A percentile compares a stretch with the other conserved stretches of the same genome.
These are phyloP conservation scores for Sugiyamaella paludigena DNA, from an alignment of 1,139 yeast species.

Conservation along the genomic window DNA sequence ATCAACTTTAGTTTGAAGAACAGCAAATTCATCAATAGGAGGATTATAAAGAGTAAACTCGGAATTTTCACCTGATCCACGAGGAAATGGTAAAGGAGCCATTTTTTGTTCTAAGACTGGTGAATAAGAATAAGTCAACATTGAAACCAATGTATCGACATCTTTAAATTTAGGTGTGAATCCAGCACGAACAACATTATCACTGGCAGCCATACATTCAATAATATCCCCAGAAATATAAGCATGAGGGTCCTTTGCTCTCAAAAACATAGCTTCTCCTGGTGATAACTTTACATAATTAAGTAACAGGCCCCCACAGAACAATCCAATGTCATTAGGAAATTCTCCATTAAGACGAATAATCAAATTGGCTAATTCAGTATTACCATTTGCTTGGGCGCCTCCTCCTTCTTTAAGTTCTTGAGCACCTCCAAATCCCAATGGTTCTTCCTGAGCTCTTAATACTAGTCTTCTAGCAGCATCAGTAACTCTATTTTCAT, in stretches of 20 bases:
- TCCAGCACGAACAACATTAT: constrained; percentile 96
- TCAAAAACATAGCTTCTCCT: constrained; percentile 97
- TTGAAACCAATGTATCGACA: constrained; percentile 79
- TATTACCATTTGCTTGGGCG: constrained; percentile 35
- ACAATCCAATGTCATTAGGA: constrained; percentile 90
- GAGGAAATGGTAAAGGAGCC: constrained; percentile 61
- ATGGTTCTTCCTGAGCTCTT: constrained; percentile 49
- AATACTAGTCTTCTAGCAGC: constrained; percentile 61
- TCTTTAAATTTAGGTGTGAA: constrained; percentile 98
- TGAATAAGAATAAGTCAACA: constrained; percentile 87
- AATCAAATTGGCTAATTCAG: constrained; percentile 66
- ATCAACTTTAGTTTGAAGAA: constrained; percentile 66
- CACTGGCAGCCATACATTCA: constrained; percentile 99
- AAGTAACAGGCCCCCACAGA: constrained; percentile 90
- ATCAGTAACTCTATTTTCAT: constrained; percentile 51
- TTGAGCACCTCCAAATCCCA: constrained; percentile 49
- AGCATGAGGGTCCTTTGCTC: constrained; percentile 98
- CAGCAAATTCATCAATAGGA: constrained; percentile 94
- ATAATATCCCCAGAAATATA: constrained; percentile 95
- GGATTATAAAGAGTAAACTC: constrained; percentile 76
- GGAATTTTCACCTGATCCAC: constrained; percentile 53
- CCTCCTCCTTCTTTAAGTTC: constrained; percentile 36
- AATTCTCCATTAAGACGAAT: constrained; percentile 79
- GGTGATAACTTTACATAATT: constrained; percentile 78
- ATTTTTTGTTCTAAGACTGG: constrained; percentile 92